Conservation (phyloP, 345 rosid genomes). For the Salix udensis region DNA sequence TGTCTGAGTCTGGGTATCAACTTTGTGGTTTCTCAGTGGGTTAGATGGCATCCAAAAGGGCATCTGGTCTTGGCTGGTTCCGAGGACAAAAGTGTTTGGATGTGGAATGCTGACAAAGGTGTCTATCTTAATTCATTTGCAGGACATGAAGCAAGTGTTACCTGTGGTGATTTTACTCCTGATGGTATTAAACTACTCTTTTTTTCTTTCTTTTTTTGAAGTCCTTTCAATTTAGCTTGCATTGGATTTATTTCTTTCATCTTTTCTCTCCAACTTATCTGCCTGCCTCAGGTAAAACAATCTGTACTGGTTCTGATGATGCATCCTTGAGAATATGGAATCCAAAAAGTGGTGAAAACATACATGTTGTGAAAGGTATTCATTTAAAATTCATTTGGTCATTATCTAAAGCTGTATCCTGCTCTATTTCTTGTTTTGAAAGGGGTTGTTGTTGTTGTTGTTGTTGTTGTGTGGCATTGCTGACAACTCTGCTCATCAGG, state of each 20-base stretch:
- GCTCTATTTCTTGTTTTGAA: not conserved
- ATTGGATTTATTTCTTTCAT: not conserved
- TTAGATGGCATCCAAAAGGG: conserved; percentile 93
- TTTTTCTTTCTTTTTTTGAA: not conserved
- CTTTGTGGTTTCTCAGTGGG: conserved; percentile 58
- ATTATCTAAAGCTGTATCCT: not conserved
- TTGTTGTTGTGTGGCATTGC: not conserved
- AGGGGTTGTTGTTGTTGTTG: too few species aligned
- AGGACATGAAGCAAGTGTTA: conserved; percentile 68
- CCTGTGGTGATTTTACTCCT: conserved; percentile 94
- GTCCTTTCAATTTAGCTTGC: not conserved
- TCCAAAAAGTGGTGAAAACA: conserved; percentile 70
- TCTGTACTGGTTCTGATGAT: conserved; percentile 93
- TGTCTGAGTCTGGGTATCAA: conserved; percentile 5
- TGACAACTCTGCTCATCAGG: conserved; percentile 38
- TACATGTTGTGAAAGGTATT: conserved; percentile 69
- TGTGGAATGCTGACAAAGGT: conserved; percentile 95
- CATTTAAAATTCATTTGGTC: not conserved
- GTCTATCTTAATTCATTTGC: conserved; percentile 63
- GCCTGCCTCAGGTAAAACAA: conserved; percentile 59
- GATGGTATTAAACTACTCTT: conserved; percentile 54
- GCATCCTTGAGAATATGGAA: conserved; percentile 86
- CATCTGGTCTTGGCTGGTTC: conserved; percentile 84
- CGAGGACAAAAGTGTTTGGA: conserved; percentile 72
- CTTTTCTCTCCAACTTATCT: not conserved